Conservation (phyloP, 2,329 filamentous ascomycete species). For the Thielaviopsis musarum region DNA sequence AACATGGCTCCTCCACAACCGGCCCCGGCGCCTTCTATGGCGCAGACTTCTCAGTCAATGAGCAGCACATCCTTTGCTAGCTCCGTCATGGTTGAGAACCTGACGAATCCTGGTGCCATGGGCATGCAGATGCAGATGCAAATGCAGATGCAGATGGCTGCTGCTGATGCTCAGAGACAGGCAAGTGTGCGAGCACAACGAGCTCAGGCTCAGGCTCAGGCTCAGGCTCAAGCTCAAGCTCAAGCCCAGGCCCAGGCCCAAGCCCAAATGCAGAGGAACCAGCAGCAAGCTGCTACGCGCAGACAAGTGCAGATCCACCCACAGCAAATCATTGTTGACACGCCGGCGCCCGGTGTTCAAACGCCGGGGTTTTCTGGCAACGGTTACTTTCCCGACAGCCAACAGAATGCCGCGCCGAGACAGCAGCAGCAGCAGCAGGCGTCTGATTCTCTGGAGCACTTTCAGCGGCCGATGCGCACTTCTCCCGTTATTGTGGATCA, state of each 20-base stretch:
- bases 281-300: no score
- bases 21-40: no score
- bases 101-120: background rate
- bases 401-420: no score
- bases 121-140: background rate
- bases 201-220: background rate
- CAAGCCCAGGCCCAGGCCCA: background rate
- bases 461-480: background rate
- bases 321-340: background rate
- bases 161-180: no score
- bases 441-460: background rate
- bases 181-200: background rate
- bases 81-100: background rate
- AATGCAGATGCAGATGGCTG: no score
- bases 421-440: background rate
- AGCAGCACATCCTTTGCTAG: background rate
- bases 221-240: background rate
- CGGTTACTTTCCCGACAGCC: no score
- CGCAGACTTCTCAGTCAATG: background rate
- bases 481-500: background rate
- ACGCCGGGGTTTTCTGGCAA: no score
- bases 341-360: no score
- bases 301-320: background rate
- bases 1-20: background rate
- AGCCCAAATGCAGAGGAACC: background rate